Base-by-base conservation (phyloP, 2,329 filamentous ascomycete species). In the Botrytis tulipae region DNA sequence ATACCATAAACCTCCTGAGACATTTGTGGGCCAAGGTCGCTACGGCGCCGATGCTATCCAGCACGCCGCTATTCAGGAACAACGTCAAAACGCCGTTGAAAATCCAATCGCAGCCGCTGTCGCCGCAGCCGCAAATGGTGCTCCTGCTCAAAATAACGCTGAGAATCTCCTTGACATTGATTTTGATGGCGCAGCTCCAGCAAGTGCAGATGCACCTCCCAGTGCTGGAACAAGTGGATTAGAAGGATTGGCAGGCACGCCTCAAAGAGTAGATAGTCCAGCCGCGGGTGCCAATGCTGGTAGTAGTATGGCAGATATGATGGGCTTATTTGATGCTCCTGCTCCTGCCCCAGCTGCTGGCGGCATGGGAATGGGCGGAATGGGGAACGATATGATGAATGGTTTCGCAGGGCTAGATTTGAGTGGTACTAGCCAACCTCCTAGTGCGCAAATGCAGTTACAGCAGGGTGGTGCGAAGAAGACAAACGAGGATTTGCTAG, bases 121-220 rank as follows among this genome's bases (percentile, higher is more conserved):
- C 1, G 91, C 90, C 0, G 91, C 91, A 0, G 90, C 90, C 0
- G 88, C 90, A 73, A 87, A 87, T 72, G 83, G 88, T 44, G 12
- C 71, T 9, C 83, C 86, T 40, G 80, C 87, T 10, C 91, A 94
- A 81, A 92, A 84, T 84, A 98, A 97, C 79, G 88, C 95, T 76
- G 96, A 99, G 83, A 99, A 98, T 82, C 86, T 99, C 32, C 88
- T 99, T 73, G 96, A 99, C 80, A 97, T 97, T 79, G 94, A 97
- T 82, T 97, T 97, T 81, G 96, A 98, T 80, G 96, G 95, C 40
- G 92, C 93, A 4, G 95, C 93, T 4, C 95, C 95, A 4, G 95
- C 96, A n/a, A 95, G 93, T 20, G 87, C 93, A 70, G 92, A 95
- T 77, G 88, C 88, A 72, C 85, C 90, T 76, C 87, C 89, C 25